A percentile compares a stretch with the other conserved stretches of the same genome.
Conservation (phyloP, 129 eudicot species). For the Ambrosia artemisiifolia region DNA sequence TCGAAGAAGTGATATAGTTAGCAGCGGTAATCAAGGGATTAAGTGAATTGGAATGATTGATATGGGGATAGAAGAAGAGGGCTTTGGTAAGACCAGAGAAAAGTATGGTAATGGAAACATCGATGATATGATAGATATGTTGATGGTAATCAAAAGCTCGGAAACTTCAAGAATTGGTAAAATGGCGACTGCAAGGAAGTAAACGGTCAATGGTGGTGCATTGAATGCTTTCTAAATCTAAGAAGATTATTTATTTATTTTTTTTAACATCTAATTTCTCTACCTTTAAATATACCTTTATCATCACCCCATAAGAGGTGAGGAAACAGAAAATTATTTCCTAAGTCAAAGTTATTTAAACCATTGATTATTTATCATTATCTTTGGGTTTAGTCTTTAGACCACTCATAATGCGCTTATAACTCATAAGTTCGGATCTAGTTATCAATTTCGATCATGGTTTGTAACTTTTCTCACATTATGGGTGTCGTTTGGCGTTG, state of each 20-base stretch:
- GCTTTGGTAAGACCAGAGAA: background rate
- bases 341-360: background rate
- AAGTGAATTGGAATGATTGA: background rate
- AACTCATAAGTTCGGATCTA: no score
- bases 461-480: no score
- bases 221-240: background rate
- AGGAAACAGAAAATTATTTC: no score
- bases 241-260: no score
- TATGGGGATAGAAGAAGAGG: background rate
- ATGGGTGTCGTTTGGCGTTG: no score
- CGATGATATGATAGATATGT: slow-evolving; percentile 13
- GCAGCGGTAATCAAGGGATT: background rate
- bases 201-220: slow-evolving; percentile 15
- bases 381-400: background rate
- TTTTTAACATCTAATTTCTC: no score
- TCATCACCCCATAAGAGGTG: no score
- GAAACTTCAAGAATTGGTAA: slow-evolving; percentile 41
- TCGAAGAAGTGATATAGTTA: background rate
- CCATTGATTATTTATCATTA: background rate
- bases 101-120: background rate
- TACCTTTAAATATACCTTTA: no score
- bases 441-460: no score
- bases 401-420: no score
- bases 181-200: slow-evolving; percentile 30
- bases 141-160: no score